phyloP scores from a whole-genome alignment of 1,139 yeast genomes.

The Pneumocystis oryctolagi region DNA sequence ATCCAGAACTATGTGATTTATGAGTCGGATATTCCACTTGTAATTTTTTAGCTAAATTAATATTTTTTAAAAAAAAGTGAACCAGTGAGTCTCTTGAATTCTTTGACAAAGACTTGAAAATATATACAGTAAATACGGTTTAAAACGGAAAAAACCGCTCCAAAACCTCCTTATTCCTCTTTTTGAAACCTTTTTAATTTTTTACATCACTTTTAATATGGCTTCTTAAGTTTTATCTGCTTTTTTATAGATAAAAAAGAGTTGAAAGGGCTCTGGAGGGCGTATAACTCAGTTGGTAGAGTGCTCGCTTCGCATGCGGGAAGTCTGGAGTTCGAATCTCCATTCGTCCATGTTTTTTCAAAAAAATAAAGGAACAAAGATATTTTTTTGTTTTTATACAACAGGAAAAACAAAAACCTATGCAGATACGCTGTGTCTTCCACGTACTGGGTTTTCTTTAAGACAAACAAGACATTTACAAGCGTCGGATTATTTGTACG shows the following conservation, averaged over 20 bases:
- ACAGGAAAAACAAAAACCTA: background rate
- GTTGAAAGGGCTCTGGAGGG: background rate
- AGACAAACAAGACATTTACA: background rate
- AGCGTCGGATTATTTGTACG: background rate
- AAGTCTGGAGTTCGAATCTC: conserved; percentile 1
- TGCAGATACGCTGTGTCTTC: background rate
- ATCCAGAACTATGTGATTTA: background rate
- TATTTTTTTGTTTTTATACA: background rate
- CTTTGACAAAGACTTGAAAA: conserved; percentile 55
- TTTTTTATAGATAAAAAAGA: no score
- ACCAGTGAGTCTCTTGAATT: no score
- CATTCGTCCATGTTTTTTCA: background rate
- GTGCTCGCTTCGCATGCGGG: conserved; percentile 1
- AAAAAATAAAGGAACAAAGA: no score
- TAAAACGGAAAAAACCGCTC: no score
- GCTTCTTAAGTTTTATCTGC: no score
- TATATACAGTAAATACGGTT: no score
- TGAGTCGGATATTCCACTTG: background rate
- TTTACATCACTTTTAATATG: background rate
- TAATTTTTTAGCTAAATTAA: background rate
- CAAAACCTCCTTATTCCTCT: no score
- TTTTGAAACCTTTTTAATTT: no score
- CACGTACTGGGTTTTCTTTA: background rate
- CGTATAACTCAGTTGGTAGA: conserved; percentile 1
- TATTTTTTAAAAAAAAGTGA: background rate